A percentile compares a stretch with the other conserved stretches of the same genome.
Conservation (phyloP, 192 early-diverging fungal species). For the Coemansia furcata region DNA sequence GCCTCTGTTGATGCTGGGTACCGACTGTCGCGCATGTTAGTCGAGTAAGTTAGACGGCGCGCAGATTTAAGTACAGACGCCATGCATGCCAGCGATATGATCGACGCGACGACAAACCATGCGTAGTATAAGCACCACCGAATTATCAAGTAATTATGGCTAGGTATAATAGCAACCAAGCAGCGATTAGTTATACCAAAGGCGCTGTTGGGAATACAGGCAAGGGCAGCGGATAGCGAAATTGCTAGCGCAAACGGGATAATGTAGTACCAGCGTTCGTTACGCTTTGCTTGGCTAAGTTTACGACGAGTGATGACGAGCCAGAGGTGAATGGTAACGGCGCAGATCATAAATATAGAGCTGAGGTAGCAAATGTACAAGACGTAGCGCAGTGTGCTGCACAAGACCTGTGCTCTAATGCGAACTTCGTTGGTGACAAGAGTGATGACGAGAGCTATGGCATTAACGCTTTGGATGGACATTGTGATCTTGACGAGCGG, state of each 20-base stretch:
- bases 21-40: background rate
- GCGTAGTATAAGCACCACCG: slow-evolving; percentile 48
- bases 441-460: slow-evolving; percentile 35
- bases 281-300: slow-evolving; percentile 28
- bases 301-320: slow-evolving; percentile 47
- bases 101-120: slow-evolving; percentile 48
- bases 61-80: slow-evolving; percentile 36
- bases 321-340: slow-evolving; percentile 47
- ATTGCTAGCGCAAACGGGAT: slow-evolving; percentile 34
- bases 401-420: slow-evolving; percentile 20
- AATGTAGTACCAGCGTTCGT: slow-evolving; percentile 53
- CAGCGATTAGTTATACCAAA: slow-evolving; percentile 29
- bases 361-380: slow-evolving; percentile 43
- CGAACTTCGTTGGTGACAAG: slow-evolving; percentile 25
- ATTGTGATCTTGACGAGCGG: slow-evolving; percentile 48
- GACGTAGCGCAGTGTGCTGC: slow-evolving; percentile 42
- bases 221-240: slow-evolving; percentile 25
- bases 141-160: slow-evolving; percentile 22
- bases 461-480: slow-evolving; percentile 41
- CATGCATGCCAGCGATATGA: slow-evolving; percentile 44
- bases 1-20: slow-evolving; percentile 31
- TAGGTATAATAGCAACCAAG: slow-evolving; percentile 14
- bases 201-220: slow-evolving; percentile 34
- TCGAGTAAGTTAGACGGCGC: slow-evolving; percentile 34
- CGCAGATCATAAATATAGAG: slow-evolving; percentile 51